Conservation (phyloP, 208 protist species). For the Herpetomonas tarakana region DNA sequence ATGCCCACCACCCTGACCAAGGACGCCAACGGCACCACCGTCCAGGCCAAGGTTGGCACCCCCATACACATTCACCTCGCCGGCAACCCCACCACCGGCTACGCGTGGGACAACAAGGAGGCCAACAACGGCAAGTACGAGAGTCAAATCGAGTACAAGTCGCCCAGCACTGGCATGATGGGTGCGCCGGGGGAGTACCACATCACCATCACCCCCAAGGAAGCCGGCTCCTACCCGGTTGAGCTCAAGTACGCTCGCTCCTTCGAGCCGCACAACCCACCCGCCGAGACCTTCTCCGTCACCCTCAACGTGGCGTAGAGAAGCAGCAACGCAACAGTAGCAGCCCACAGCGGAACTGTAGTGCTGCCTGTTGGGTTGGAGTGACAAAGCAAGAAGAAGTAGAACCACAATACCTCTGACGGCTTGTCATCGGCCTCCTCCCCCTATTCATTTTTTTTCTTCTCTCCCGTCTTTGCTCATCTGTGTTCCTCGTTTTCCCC, state of each 20-base stretch:
- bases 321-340: neutral
- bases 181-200: slow-evolving; percentile 34
- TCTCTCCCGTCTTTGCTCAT: no score
- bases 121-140: neutral
- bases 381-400: no score
- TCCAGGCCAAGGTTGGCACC: slow-evolving; percentile 19
- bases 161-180: slow-evolving; percentile 14
- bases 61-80: slow-evolving; percentile 29
- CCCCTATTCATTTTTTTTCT: no score
- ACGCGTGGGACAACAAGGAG: slow-evolving; percentile 37
- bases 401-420: no score
- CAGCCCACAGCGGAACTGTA: neutral
- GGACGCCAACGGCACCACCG: slow-evolving; percentile 17
- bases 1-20: neutral
- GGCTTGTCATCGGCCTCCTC: no score
- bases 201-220: slow-evolving; percentile 35
- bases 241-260: slow-evolving; percentile 43
- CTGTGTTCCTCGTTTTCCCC: no score
- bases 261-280: slow-evolving; percentile 25
- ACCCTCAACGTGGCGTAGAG: slow-evolving; percentile 29
- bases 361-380: no score
- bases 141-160: slow-evolving; percentile 9
- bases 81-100: slow-evolving; percentile 75
- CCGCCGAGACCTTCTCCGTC: slow-evolving; percentile 34
- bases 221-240: slow-evolving; percentile 28